These are phyloP conservation scores for Pythium aristosporum DNA, from an alignment of 352 stramenopile genomes.

Conservation along the genomic window DNA sequence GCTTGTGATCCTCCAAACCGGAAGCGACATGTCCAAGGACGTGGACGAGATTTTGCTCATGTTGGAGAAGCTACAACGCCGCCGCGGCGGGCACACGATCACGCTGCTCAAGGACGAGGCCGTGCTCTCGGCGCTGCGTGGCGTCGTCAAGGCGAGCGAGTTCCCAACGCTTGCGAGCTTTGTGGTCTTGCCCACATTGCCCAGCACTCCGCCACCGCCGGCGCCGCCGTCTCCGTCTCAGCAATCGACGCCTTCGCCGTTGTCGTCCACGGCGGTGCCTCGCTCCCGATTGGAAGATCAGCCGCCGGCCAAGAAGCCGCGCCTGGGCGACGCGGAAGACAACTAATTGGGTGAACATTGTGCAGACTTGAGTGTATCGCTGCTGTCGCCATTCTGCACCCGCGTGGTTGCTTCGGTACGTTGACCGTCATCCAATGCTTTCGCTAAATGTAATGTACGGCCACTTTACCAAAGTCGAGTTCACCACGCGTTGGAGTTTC, in stretches of 20 bases:
- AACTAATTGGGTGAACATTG: not conserved
- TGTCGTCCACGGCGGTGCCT: slow-evolving; percentile 9
- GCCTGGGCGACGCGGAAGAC: slow-evolving; percentile 24
- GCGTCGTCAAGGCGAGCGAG: slow-evolving; percentile 28
- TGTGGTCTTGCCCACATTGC: slow-evolving; percentile 18
- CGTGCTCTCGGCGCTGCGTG: slow-evolving; percentile 37
- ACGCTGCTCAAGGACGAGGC: slow-evolving; percentile 49
- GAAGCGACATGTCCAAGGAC: slow-evolving; percentile 39
- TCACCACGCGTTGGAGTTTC: not conserved
- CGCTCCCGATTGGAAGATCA: slow-evolving; percentile 32
- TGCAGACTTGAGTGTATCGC: too few relatives aligned
- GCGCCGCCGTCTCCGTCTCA: slow-evolving; percentile 16
- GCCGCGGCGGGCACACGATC: slow-evolving; percentile 30
- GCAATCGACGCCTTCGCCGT: not conserved
- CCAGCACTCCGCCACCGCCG: slow-evolving; percentile 16
- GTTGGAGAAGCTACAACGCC: slow-evolving; percentile 56
- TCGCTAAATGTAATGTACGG: too few relatives aligned
- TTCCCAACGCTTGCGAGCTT: slow-evolving; percentile 26
- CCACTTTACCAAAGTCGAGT: too few relatives aligned
- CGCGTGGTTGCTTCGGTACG: too few relatives aligned
- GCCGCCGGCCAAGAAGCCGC: slow-evolving; percentile 56
- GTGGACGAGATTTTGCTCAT: slow-evolving; percentile 57
- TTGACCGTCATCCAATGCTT: too few relatives aligned
- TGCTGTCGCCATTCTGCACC: too few relatives aligned
- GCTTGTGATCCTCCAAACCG: slow-evolving; percentile 42